phyloP scores from a whole-genome alignment of 345 rosid genomes.

The Tarenaya hassleriana region DNA sequence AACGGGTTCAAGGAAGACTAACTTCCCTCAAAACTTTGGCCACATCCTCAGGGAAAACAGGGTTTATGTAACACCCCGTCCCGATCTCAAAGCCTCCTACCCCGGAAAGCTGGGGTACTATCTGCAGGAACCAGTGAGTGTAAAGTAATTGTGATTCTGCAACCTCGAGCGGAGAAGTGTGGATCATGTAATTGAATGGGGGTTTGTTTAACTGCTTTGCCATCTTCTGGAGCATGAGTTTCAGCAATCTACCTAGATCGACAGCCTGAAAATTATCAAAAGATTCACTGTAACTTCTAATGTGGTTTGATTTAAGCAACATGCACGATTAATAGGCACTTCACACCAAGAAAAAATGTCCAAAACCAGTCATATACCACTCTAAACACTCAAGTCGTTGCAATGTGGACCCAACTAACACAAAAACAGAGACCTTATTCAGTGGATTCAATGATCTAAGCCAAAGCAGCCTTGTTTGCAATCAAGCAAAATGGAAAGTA shows the following conservation, averaged over 20 bases:
- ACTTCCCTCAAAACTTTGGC: slow-evolving; percentile 67
- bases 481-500: not conserved
- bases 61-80: slow-evolving; percentile 78
- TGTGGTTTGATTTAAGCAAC: too few species aligned
- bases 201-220: slow-evolving; percentile 54
- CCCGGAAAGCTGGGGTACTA: slow-evolving; percentile 59
- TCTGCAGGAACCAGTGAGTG: slow-evolving; percentile 73
- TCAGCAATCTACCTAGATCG: slow-evolving; percentile 67
- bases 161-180: slow-evolving; percentile 55
- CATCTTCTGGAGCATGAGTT: slow-evolving; percentile 65
- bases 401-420: too few species aligned
- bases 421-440: too few species aligned
- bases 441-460: too few species aligned
- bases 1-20: slow-evolving; percentile 25
- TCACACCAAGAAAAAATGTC: too few species aligned
- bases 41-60: slow-evolving; percentile 83
- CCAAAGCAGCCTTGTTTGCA: slow-evolving; percentile 2
- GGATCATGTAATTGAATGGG: slow-evolving; percentile 84
- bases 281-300: too few species aligned
- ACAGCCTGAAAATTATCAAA: slow-evolving; percentile 43
- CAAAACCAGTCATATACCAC: too few species aligned
- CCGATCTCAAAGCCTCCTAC: slow-evolving; percentile 83
- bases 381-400: too few species aligned
- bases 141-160: slow-evolving; percentile 36
- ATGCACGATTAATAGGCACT: too few species aligned